These are phyloP conservation scores for Stephania cephalantha DNA, from an alignment of 164 flowering plant species.

Conservation along the genomic window DNA sequence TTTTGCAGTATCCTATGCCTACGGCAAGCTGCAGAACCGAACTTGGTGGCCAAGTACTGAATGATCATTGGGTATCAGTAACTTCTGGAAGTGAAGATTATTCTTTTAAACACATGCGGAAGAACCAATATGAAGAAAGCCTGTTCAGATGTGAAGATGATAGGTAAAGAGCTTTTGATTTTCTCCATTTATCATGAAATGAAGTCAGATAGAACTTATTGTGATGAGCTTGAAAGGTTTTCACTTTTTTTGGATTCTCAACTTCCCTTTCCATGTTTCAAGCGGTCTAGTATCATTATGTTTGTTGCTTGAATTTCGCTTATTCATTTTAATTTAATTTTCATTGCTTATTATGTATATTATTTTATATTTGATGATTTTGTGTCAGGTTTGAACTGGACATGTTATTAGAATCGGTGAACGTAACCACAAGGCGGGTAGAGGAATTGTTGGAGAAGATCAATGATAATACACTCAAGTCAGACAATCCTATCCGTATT, in stretches of 20 bases:
- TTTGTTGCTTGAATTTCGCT: background rate
- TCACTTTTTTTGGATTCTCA: background rate
- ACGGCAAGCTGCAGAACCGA: slow-evolving; percentile 76
- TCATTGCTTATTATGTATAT: background rate
- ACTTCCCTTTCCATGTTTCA: background rate
- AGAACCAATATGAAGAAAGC: slow-evolving; percentile 98
- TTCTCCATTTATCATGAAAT: background rate
- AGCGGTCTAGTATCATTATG: background rate
- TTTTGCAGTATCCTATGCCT: slow-evolving; percentile 77
- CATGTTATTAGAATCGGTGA: slow-evolving; percentile 90
- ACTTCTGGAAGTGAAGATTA: slow-evolving; percentile 99
- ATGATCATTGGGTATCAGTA: slow-evolving; percentile 96
- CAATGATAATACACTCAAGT: slow-evolving; percentile 37
- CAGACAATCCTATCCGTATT: slow-evolving; percentile 49
- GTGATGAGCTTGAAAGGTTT: background rate
- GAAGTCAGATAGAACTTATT: background rate
- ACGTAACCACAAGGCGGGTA: slow-evolving; percentile 66
- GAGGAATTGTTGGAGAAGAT: slow-evolving; percentile 79
- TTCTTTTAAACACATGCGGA: slow-evolving; percentile 98
- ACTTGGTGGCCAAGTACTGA: slow-evolving; percentile 76
- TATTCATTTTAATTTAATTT: background rate
- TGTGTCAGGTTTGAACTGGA: slow-evolving; percentile 84
- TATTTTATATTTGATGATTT: background rate
- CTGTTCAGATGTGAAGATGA: slow-evolving; percentile 98
- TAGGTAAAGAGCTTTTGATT: slow-evolving; percentile 39